Base-by-base conservation (phyloP, 2,329 filamentous ascomycete genomes). In the Xylariaceae sp. region DNA sequence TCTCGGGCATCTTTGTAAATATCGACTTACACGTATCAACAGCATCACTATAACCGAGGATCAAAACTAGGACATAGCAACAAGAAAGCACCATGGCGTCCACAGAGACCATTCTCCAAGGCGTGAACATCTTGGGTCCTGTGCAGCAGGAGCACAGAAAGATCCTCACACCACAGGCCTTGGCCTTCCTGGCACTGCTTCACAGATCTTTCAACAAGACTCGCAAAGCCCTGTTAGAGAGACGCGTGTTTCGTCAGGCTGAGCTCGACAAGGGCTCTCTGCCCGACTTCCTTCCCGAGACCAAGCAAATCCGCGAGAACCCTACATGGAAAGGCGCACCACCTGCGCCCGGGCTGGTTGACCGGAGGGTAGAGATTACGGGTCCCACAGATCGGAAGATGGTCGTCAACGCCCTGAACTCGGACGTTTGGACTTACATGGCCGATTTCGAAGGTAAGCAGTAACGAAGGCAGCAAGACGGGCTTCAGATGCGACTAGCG, bases 371-470 rank as follows among this genome's bases (percentile, higher is more conserved):
- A 29, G 95, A 99, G 81, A 99, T 98, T 71, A 99, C 95, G 4
- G 95, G 95, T 7, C 95, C 95, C 1, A 97, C 93, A 6, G 95
- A 98, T 77, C 85, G 95, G 66, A 99, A 98, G 84, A 99, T 99
- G 95, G 92, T 98, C 46, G 91, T 98, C 61, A 99, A 99, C 74
- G 95, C 95, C 9, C 73, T 98, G 73, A 99, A 98, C 76, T 89
- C 93, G 44, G 85, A 98, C 70, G 95, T 98, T 20, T 98, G 90
- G 89, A 98, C 93, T 54, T 99, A 98, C 71, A 99, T 99, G 95
- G 95, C 95, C 46, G 95, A 99, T 77, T 96, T 99, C 66, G 95
- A 99, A 79, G 93, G 93, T 95, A 75, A 69, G 83, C 74, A 12
- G 32, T 29, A 20, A 19, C 40, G 51, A 26, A 26, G 14, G 26